A percentile compares a stretch with the other conserved stretches of the same genome.
Evolutionary conservation across 2,329 filamentous ascomycete genomes (phyloP).

Genomic region (Talaromyces sp.): DNA sequence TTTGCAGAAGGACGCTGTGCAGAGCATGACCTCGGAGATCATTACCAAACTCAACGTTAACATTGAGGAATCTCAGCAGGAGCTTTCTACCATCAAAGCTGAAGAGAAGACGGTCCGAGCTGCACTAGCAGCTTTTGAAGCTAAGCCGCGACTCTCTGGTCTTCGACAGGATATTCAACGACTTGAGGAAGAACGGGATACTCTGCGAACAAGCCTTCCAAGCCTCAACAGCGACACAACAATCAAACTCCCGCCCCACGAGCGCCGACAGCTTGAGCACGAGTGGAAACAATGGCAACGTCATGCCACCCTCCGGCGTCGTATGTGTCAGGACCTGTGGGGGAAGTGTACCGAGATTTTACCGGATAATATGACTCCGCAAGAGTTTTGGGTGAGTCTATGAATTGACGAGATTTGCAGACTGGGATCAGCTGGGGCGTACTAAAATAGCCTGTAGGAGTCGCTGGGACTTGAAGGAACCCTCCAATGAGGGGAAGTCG

Average conservation of each 20-base stretch:
- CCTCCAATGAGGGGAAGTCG: constrained; percentile 25
- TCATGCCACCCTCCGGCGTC: constrained; percentile 46
- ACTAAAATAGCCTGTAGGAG: constrained; percentile 29
- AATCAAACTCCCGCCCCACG: constrained; percentile 50
- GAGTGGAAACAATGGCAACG: constrained; percentile 52
- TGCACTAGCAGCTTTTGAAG: constrained; percentile 50
- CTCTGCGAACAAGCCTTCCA: constrained; percentile 45
- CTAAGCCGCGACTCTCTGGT: constrained; percentile 55
- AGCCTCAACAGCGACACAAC: constrained; percentile 45
- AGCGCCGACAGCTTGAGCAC: constrained; percentile 50
- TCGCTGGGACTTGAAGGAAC: constrained; percentile 42
- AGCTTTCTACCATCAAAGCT: constrained; percentile 48
- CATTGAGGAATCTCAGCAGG: constrained; percentile 50
- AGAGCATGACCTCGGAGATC: constrained; percentile 52
- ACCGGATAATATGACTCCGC: constrained; percentile 49
- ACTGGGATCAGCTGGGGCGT: background rate
- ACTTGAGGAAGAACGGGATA: constrained; percentile 50
- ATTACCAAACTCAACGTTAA: constrained; percentile 54
- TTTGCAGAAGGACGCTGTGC: constrained; percentile 54
- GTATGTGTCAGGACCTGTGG: constrained; percentile 57
- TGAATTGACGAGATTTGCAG: background rate
- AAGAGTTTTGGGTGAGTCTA: constrained; percentile 53
- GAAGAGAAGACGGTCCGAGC: constrained; percentile 55
- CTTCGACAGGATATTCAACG: constrained; percentile 48
- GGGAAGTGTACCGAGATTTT: constrained; percentile 50